Base-by-base conservation (phyloP, 202 grass and related monocot genomes). In the Digitaria exilis region DNA sequence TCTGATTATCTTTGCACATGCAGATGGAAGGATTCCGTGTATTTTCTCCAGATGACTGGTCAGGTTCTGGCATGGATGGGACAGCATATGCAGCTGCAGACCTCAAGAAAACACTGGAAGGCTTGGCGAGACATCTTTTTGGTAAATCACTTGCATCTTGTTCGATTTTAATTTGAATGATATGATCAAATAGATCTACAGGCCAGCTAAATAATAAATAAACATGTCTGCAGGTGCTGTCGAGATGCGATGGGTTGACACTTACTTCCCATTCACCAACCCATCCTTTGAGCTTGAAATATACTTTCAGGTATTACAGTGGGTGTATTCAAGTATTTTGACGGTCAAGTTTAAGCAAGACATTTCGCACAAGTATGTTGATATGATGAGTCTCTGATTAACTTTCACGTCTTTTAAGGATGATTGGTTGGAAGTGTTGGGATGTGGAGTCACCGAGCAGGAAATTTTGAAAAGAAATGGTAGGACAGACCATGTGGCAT, bases 181-280 rank as follows among this genome's bases (percentile, higher is more conserved):
- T 9, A 56, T 73, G 37, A 42, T 2, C 18, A 57, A 80, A 80
- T 79, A 61, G 34, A 59, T 83, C 19, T 14, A 19, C 21, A 2
- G 60, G 11, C n/a, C 31, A 83, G 16, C 51, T 84, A 41, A 80
- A 75, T 10, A 39, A 37, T 62, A 18, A 32, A 69, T 61, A 45
- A 30, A 68, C 68, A 21, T 22, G 35, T 90, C 42, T 90, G 41
- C 65, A 98, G 96, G 96, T 76, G 85, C 83, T 89, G 96, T 98
- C 75, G 93, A 98, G 50, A 98, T 98, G 96, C 89, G 93, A 49
- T 98, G 96, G 96, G 96, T 98, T 80, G 93, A 98, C 86, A 98
- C 96, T 50, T 96, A 96, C 81, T 98, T 98, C 79, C 96, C 96
- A 5, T 98, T 98, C 75, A 98, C 96, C 61, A 94, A 96, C 68